Conservation (phyloP, 139 green algal genomes). For the Chlorella vulgaris region DNA sequence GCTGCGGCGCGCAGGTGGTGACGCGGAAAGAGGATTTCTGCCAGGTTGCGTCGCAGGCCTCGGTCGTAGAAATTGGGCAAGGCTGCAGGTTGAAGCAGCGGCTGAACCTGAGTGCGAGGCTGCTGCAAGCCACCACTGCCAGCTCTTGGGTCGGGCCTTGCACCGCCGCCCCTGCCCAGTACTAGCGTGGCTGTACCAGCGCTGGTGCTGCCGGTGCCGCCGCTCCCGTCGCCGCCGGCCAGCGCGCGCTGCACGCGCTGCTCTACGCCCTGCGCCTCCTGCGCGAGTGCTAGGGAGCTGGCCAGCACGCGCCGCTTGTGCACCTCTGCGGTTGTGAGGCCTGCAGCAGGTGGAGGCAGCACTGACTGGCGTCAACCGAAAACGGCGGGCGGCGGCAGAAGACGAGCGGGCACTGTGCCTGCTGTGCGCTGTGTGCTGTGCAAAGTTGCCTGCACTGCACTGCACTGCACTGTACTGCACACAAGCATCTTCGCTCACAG, state of each 20-base stretch:
- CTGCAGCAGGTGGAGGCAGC: no score
- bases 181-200: not conserved
- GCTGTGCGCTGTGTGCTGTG: no score
- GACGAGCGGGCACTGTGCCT: no score
- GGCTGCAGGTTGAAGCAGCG: not conserved
- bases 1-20: slow-evolving; percentile 5
- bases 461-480: no score
- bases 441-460: no score
- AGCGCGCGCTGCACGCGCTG: not conserved
- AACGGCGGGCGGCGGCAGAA: not conserved
- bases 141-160: no score
- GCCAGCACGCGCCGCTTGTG: slow-evolving; percentile 3
- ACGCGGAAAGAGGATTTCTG: slow-evolving; percentile 37
- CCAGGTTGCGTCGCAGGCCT: slow-evolving; percentile 22
- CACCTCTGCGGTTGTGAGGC: slow-evolving; percentile 33
- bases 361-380: no score
- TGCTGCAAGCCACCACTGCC: not conserved
- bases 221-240: not conserved
- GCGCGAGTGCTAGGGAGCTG: no score
- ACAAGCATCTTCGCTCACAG: no score
- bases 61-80: not conserved
- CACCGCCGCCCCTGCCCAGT: no score
- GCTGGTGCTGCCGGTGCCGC: not conserved
- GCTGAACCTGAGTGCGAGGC: not conserved
- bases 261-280: no score